Conservation (phyloP, 306 rosid species). For the Casuarina cunninghamiana region DNA sequence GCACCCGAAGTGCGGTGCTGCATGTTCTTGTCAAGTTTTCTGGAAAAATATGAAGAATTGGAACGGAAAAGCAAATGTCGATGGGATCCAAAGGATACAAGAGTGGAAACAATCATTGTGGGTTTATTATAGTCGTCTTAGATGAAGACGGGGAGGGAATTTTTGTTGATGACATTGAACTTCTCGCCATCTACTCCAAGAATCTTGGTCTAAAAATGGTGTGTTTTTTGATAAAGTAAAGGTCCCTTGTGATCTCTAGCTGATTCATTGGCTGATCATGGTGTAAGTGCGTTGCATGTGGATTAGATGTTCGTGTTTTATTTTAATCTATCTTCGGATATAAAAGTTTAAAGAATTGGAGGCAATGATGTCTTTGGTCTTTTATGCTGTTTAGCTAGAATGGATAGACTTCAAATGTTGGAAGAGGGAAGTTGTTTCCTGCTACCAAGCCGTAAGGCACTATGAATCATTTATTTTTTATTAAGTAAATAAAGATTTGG, state of each 20-base stretch:
- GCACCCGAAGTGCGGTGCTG: constrained; percentile 16
- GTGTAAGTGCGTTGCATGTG: constrained; percentile 49
- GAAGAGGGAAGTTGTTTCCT: constrained; percentile 28
- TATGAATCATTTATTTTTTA: constrained; percentile 14
- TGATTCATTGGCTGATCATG: constrained; percentile 28
- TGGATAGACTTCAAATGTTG: constrained; percentile 35
- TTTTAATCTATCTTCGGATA: neutral
- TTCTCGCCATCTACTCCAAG: constrained; percentile 54
- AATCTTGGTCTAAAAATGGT: constrained; percentile 32
- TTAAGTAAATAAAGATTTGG: too few relatives aligned
- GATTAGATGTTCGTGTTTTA: constrained; percentile 30
- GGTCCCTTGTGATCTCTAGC: constrained; percentile 25
- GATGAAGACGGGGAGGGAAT: constrained; percentile 36
- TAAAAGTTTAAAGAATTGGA: constrained; percentile 4
- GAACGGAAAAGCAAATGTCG: constrained; percentile 30
- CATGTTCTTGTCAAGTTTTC: constrained; percentile 1
- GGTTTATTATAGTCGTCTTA: constrained; percentile 39
- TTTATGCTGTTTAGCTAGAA: constrained; percentile 7
- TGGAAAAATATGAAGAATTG: neutral
- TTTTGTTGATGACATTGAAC: constrained; percentile 40
- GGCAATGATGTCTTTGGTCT: constrained; percentile 10
- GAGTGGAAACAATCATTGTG: constrained; percentile 55
- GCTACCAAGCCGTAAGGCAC: constrained; percentile 37
- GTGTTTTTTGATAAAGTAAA: constrained; percentile 18
- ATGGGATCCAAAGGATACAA: constrained; percentile 47